phyloP scores from a whole-genome alignment of 2,329 filamentous ascomycete genomes.

The Penicillium sp. region DNA sequence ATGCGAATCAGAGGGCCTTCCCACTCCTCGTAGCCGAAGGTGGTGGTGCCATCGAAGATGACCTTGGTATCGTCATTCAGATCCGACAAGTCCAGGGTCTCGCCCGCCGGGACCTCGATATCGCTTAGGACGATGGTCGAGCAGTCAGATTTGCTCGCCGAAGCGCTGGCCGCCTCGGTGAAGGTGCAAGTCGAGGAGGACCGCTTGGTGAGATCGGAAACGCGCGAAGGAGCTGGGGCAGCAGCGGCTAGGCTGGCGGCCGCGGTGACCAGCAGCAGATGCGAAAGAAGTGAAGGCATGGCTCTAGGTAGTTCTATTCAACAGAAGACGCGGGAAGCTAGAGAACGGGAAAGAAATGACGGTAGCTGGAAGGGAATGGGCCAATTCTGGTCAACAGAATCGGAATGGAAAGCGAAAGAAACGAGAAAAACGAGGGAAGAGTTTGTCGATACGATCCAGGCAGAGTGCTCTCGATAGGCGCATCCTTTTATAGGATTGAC shows the following conservation, averaged over 20 bases:
- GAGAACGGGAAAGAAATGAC: background rate
- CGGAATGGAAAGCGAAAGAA: background rate
- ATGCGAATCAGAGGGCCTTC: slow-evolving; percentile 66
- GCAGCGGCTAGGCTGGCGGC: slow-evolving; percentile 24
- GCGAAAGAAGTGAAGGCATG: slow-evolving; percentile 1
- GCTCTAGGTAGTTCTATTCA: background rate
- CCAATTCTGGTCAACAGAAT: slow-evolving; percentile 8
- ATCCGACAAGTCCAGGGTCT: slow-evolving; percentile 16
- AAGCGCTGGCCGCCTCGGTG: slow-evolving; percentile 54
- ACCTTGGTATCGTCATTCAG: slow-evolving; percentile 40
- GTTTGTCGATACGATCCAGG: background rate
- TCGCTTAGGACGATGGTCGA: slow-evolving; percentile 51
- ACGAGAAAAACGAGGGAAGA: background rate
- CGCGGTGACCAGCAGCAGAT: background rate
- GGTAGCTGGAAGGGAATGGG: background rate
- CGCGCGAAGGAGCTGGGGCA: slow-evolving; percentile 27
- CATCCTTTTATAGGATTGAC: background rate
- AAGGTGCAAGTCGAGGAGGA: slow-evolving; percentile 57
- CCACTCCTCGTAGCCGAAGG: slow-evolving; percentile 70
- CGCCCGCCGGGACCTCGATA: slow-evolving; percentile 21
- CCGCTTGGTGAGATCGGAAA: slow-evolving; percentile 27
- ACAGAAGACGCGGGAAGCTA: background rate
- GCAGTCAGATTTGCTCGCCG: slow-evolving; percentile 56
- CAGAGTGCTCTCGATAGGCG: background rate
- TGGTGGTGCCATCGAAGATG: slow-evolving; percentile 67